These are phyloP conservation scores for Septoria petroselini DNA, from an alignment of 2,329 filamentous ascomycete genomes.

Conservation along the genomic window DNA sequence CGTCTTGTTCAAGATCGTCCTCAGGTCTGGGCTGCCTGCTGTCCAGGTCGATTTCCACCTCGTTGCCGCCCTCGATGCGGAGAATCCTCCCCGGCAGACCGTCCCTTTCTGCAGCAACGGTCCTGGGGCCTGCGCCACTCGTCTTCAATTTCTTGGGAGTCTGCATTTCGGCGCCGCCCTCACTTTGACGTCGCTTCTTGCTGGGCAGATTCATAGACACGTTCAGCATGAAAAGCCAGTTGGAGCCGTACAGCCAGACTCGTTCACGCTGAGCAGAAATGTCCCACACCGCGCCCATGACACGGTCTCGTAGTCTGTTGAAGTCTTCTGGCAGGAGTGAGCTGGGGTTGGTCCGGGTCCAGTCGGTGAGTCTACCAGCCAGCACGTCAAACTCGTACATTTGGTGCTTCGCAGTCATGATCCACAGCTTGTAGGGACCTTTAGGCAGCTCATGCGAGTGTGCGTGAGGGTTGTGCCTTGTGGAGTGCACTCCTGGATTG, in stretches of 20 bases:
- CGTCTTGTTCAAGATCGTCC: slow-evolving; percentile 41
- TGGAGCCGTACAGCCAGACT: slow-evolving; percentile 82
- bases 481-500: slow-evolving; percentile 50
- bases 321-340: slow-evolving; percentile 71
- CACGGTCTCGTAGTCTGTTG: slow-evolving; percentile 69
- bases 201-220: slow-evolving; percentile 63
- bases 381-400: slow-evolving; percentile 76
- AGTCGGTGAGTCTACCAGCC: slow-evolving; percentile 73
- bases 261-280: slow-evolving; percentile 54
- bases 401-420: slow-evolving; percentile 63
- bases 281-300: slow-evolving; percentile 84
- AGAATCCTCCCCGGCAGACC: slow-evolving; percentile 34
- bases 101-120: slow-evolving; percentile 39
- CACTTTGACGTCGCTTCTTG: slow-evolving; percentile 33
- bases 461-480: slow-evolving; percentile 50
- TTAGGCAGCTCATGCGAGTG: slow-evolving; percentile 57
- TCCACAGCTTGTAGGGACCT: slow-evolving; percentile 54
- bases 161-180: slow-evolving; percentile 18
- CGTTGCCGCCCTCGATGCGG: slow-evolving; percentile 34
- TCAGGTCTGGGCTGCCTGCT: slow-evolving; percentile 39
- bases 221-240: slow-evolving; percentile 91
- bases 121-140: slow-evolving; percentile 54
- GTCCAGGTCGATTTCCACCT: slow-evolving; percentile 24
- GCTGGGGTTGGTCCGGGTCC: slow-evolving; percentile 81
- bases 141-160: slow-evolving; percentile 43